Evolutionary conservation across 176 grass and related monocot genomes (phyloP).

Genomic region (Juncus inflexus): DNA sequence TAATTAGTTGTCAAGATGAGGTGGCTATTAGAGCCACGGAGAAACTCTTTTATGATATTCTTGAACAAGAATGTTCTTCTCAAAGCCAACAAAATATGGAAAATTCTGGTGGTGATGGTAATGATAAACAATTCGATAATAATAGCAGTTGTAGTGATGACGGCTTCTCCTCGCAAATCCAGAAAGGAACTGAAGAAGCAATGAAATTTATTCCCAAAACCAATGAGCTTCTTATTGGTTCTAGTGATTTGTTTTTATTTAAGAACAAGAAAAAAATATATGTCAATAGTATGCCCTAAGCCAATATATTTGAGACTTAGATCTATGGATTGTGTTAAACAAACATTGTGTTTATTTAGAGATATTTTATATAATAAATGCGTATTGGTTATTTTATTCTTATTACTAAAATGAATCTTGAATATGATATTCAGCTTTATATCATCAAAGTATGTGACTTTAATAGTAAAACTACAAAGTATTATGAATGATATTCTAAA

Average conservation of each 20-base stretch:
- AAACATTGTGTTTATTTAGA: too few species aligned
- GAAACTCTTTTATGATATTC: constrained; percentile 33
- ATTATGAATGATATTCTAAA: too few species aligned
- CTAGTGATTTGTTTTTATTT: neutral
- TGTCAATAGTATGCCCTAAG: too few species aligned
- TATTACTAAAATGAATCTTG: too few species aligned
- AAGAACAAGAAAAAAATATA: constrained; percentile 1
- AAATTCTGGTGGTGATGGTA: neutral
- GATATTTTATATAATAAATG: too few species aligned
- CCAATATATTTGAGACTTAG: too few species aligned
- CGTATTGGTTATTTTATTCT: too few species aligned
- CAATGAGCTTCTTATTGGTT: constrained; percentile 34
- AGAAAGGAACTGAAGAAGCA: constrained; percentile 30
- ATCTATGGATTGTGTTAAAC: too few species aligned
- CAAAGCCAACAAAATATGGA: neutral
- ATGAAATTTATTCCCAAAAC: constrained; percentile 29
- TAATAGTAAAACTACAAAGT: too few species aligned
- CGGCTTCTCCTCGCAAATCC: constrained; percentile 24
- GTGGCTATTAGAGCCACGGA: constrained; percentile 21
- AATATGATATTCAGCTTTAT: too few species aligned
- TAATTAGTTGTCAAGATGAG: constrained; percentile 5
- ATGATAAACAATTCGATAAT: too few species aligned
- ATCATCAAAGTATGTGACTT: too few species aligned
- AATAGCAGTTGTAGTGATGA: neutral
- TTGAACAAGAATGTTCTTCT: constrained; percentile 12